Evolutionary conservation across 495 filamentous ascomycete species (phyloP), one percentile per base, ranked within the genome.

Genomic region (Rhizodiscina lignyota): DNA sequence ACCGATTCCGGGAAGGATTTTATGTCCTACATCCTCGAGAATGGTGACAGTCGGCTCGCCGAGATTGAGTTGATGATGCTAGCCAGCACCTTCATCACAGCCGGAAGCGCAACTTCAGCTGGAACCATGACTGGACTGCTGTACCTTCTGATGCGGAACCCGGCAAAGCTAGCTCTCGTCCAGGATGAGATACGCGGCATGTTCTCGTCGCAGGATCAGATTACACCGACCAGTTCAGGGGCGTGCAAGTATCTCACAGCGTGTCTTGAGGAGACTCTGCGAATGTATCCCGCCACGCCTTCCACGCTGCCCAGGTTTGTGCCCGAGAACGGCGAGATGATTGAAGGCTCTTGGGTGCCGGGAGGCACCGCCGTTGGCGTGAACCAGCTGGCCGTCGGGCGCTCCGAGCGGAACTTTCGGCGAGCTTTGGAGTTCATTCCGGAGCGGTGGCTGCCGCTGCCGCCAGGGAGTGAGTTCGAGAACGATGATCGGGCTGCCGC

Each of bases 271-370:
- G 47, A 50, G 30, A 29, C 33, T 1, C 20, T 50, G 13, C 15
- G 47, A 3, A 36, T 50, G 0, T 47, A 43, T 31, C 43, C 47
- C 18, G 43, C 43, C 1, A 36, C 44, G 2, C 31, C 47, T 3
- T 10, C 6, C 4, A 26, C 24, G 17, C 18, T 47, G 6, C 31
- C 32, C 6, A 22, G 43, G 12, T 16, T 21, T 1, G 28, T 22
- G 4, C 37, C 44, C n/a, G 16, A 15, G 12, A 35, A 38, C 10
- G 47, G 39, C 1, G 34, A 18, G 5, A 12, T 15, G 5, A 37
- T 47, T 32, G 23, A 10, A 17, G 40, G 43, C 2, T 4, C 36
- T 11, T 50, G 36, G 36, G 19, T 48, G 5, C 27, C 45, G 3
- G 42, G 21, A 32, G 38, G 38, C 2, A 45, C 34, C 1, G 24